Conservation (phyloP, 179 eudicot genomes). For the Carnegiea gigantea region DNA sequence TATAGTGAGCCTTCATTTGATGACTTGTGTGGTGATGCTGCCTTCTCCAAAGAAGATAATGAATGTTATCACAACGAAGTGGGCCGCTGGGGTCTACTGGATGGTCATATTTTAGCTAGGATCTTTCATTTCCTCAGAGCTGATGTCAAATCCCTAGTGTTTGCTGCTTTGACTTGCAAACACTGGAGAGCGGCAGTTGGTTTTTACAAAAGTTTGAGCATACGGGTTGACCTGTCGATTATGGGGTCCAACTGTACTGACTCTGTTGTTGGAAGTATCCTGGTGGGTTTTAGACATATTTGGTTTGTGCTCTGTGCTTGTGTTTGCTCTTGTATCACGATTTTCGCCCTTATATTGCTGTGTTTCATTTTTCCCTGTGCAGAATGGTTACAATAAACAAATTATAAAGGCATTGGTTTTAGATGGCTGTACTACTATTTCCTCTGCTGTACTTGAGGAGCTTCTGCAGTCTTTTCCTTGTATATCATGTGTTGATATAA, state of each 20-base stretch:
- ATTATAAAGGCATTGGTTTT: constrained; percentile 64
- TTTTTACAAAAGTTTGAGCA: constrained; percentile 59
- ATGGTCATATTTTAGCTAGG: constrained; percentile 79
- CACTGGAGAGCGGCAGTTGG: constrained; percentile 76
- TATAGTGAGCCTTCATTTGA: constrained; percentile 60
- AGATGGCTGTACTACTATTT: constrained; percentile 72
- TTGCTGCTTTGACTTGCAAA: constrained; percentile 76
- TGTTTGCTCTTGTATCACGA: not conserved
- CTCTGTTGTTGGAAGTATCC: constrained; percentile 44
- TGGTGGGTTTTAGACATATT: constrained; percentile 45
- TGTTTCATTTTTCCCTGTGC: constrained; percentile 33
- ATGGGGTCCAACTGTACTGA: constrained; percentile 68
- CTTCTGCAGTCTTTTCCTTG: constrained; percentile 59
- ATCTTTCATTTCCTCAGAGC: constrained; percentile 78
- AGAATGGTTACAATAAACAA: constrained; percentile 76
- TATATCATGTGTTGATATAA: constrained; percentile 68
- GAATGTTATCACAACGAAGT: constrained; percentile 31
- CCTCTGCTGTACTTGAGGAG: constrained; percentile 64
- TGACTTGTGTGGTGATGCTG: constrained; percentile 54
- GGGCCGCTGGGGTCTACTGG: constrained; percentile 72
- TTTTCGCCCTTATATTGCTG: constrained; percentile 11
- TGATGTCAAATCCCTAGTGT: constrained; percentile 65
- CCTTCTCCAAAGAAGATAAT: constrained; percentile 37
- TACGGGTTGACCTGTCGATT: constrained; percentile 65
- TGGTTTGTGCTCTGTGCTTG: not conserved